Base-by-base conservation (phyloP, 1,139 yeast species). In the Saccharomyces hybrid region DNA sequence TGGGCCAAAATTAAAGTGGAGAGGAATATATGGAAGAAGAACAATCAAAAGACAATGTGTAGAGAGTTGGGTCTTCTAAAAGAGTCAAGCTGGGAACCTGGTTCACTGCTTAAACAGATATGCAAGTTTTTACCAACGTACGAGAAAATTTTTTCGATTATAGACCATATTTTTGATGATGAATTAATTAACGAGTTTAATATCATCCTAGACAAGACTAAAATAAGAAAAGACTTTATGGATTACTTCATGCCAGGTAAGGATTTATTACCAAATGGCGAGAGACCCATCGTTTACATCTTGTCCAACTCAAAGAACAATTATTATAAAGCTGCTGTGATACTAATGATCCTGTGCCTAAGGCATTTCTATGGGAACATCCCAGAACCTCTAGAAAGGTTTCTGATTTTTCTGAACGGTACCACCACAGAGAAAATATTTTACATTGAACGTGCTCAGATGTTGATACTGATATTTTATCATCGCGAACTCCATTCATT, bases 391-490 rank as follows among this genome's bases (percentile, higher is more conserved):
- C 31, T 67, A 3, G 51, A 58, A 14, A 51, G 52, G 7, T 60
- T 64, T 32, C 52, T 62, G 23, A 53, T 57, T 1, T 58, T 55
- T 19, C 44, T 68, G 31, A 57, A 54, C 27, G 68, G 69, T 3
- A 50, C 58, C 1, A 42, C 61, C 3, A 56, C 65, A 5, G 58
- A 62, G 3, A 65, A 62, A 52, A 50, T 58, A 5, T 57, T 56
- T 49, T 68, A 55, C 49, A 51, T 66, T 5, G 71, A 68, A 49
- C 60, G 62, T 46, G 60, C 62, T 0, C 71, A 68, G 41, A 64
- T 65, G 50, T 52, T 67, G 13, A 47, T 70, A 3, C 48, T 71
- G 7, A 50, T 65, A 9, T 60, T 59, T 48, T 60, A 61, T n/a
- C 58, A 62, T 34, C 57, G 62, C 25, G 54, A 52, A 19, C 46